Percentiles rank a stretch among this genome's conserved stretches.
phyloP scores from a whole-genome alignment of 208 protist genomes.

The Leishmania tarentolae region DNA sequence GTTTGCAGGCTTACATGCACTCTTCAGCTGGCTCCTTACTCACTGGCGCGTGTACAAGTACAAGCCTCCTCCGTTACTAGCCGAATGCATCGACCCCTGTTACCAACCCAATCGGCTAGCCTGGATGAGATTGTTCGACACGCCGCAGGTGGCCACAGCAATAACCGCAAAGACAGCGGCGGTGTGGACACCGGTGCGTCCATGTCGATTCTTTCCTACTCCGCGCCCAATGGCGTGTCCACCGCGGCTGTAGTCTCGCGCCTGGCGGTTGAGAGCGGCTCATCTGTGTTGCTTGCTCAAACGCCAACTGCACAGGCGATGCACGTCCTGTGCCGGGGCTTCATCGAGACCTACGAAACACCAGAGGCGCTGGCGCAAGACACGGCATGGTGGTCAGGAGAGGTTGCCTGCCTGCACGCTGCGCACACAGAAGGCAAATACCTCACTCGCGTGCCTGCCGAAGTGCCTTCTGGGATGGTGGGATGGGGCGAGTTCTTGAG shows the following conservation, averaged over 20 bases:
- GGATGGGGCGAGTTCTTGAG: conserved; percentile 14
- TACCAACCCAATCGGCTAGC: background rate
- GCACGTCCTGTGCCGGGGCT: conserved; percentile 18
- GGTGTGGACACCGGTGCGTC: background rate
- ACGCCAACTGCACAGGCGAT: conserved; percentile 20
- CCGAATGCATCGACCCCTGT: conserved; percentile 11
- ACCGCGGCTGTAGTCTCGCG: conserved; percentile 7
- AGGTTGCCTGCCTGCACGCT: conserved; percentile 12
- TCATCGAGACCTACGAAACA: conserved; percentile 17
- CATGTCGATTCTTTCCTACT: background rate
- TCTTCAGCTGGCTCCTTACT: background rate
- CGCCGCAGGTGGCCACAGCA: background rate
- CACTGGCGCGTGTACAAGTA: conserved; percentile 5
- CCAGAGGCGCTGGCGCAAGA: conserved; percentile 20
- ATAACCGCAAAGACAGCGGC: background rate
- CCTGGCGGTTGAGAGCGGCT: background rate
- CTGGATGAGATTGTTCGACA: conserved; percentile 24
- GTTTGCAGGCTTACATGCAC: background rate
- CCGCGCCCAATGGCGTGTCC: background rate
- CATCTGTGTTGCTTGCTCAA: background rate
- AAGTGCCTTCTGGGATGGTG: background rate
- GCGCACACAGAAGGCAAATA: background rate
- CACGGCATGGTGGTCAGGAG: conserved; percentile 26
- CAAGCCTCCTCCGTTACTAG: background rate
- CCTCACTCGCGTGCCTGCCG: background rate